These are phyloP conservation scores for Ogataea saltuana DNA, from an alignment of 805 yeast genomes.

Conservation along the genomic window DNA sequence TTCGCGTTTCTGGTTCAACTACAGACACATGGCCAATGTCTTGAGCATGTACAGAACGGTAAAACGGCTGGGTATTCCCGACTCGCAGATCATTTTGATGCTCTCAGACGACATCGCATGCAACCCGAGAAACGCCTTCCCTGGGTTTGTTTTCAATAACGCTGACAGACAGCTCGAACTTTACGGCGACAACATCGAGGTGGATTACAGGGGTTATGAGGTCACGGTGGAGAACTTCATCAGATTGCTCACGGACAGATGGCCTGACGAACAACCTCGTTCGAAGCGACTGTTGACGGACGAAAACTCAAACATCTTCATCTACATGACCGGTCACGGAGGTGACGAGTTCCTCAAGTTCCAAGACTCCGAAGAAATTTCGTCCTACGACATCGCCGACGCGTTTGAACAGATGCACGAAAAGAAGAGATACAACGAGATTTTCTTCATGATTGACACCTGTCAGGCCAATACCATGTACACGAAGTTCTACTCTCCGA, in stretches of 20 bases:
- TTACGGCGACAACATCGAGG: conserved; percentile 93
- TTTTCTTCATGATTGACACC: conserved; percentile 96
- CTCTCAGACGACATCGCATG: conserved; percentile 96
- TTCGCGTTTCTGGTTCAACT: conserved; percentile 97
- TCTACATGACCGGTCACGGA: conserved; percentile 98
- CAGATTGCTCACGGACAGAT: conserved; percentile 89
- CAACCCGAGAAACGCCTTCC: conserved; percentile 92
- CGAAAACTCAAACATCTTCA: conserved; percentile 89
- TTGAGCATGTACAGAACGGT: conserved; percentile 94
- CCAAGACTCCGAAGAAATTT: conserved; percentile 97
- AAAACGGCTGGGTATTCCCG: conserved; percentile 94
- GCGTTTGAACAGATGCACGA: conserved; percentile 97
- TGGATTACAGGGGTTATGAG: conserved; percentile 95
- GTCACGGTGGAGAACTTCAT: conserved; percentile 97
- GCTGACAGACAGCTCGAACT: conserved; percentile 89
- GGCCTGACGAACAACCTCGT: conserved; percentile 93
- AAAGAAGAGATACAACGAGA: conserved; percentile 91
- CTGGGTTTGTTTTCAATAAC: conserved; percentile 94
- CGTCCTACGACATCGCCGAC: conserved; percentile 93
- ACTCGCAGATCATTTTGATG: conserved; percentile 95
- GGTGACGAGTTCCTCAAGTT: conserved; percentile 96
- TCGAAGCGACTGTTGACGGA: conserved; percentile 89
- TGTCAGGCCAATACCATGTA: conserved; percentile 99
- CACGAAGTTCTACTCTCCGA: conserved; percentile 87
- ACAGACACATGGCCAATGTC: conserved; percentile 96